Base-by-base conservation (phyloP, 768 basidiomycete genomes). In the Cantharellus anzutake region DNA sequence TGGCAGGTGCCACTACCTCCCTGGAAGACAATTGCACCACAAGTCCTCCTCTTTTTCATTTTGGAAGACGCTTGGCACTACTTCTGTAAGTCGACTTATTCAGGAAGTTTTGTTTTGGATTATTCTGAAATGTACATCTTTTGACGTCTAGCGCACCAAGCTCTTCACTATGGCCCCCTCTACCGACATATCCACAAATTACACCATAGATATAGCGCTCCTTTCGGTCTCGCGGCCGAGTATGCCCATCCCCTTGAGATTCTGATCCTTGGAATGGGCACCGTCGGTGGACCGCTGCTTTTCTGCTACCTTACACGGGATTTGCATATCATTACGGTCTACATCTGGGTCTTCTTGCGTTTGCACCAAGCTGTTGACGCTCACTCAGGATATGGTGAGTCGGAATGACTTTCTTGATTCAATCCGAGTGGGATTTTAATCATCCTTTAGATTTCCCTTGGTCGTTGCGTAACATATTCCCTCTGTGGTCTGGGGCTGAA, bases 201-300 rank as follows among this genome's bases (percentile, higher is more conserved):
- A 41, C 96, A 99, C 70, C 96, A 98, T 80, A 89, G 91, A 68
- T 96, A 90, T 72, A 85, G 85, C 4, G 94, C 94, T 16, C 96
- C 96, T 0, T 96, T 98, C 67, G 96, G 96, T 62, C 80, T 99
- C 39, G 93, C 89, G 2, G 94, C 96, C 2, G 94, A 99, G 71
- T 98, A 97, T 68, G 93, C 96, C 0, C 96, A 99, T 71, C 96
- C 96, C 0, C 81, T 90, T 5, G 96, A 99, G 71, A 87, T 94
- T 58, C 81, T 96, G 69, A 91, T 97, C 65, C 83, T 98, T 58
- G 93, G 92, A 35, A 35, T 82, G 16, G 96, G 94, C 41, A 96
- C 94, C 2, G 81, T 99, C 63, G 75, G 77, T 40, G 91, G 91
- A 2, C 94, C 94, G 2, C 71, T 97, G 50, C 73, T 94, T 59